Evolutionary conservation across 139 green algal species (phyloP).

Genomic region (Diplosphaera chodatii): DNA sequence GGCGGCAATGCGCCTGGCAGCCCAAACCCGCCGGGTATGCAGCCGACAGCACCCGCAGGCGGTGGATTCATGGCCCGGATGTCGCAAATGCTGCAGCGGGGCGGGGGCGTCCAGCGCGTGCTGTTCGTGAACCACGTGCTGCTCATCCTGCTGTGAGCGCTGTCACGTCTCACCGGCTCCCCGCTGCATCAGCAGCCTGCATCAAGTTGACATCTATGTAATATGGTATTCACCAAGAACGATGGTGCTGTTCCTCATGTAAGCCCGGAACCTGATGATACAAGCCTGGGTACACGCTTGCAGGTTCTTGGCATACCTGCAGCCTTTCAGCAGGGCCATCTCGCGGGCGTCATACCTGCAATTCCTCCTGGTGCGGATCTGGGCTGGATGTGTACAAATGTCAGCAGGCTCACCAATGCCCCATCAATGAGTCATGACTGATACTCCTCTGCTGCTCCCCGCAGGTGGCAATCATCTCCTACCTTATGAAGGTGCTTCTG

Average conservation of each 20-base stretch:
- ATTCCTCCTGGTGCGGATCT: too few relatives aligned
- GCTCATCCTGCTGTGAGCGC: background rate
- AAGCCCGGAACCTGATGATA: background rate
- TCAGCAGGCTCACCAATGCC: too few relatives aligned
- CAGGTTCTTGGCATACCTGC: constrained; percentile 12
- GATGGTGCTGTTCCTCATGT: constrained; percentile 14
- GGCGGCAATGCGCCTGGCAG: too few relatives aligned
- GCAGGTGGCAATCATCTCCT: background rate
- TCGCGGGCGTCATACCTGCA: constrained; percentile 8
- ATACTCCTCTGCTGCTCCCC: too few relatives aligned
- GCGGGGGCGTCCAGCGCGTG: background rate
- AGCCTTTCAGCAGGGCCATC: constrained; percentile 16
- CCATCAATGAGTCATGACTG: too few relatives aligned
- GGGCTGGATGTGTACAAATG: too few relatives aligned
- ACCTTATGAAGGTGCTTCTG: constrained; percentile 21
- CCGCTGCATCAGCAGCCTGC: too few relatives aligned
- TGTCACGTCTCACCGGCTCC: too few relatives aligned
- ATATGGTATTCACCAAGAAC: background rate
- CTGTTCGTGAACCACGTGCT: background rate
- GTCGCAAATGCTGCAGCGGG: background rate
- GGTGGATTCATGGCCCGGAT: background rate
- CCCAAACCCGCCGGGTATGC: too few relatives aligned
- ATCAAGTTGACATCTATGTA: too few relatives aligned
- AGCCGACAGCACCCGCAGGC: too few relatives aligned
- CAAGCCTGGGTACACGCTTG: too few relatives aligned